phyloP scores from a whole-genome alignment of 345 rosid genomes.

The Chamaenerion angustifolium region DNA sequence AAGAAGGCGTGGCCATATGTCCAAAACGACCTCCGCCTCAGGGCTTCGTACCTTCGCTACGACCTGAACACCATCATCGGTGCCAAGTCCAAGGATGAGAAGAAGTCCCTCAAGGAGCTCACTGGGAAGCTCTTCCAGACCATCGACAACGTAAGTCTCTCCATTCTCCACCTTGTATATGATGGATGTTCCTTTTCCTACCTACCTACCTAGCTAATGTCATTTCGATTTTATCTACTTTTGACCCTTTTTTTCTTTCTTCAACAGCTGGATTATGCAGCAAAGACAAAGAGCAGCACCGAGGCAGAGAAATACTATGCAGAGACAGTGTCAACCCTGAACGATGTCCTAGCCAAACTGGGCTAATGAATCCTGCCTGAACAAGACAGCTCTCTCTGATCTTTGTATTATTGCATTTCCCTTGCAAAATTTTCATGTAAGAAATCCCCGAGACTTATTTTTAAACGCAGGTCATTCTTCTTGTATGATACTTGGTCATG shows the following conservation, averaged over 20 bases:
- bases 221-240: too few species aligned
- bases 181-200: too few species aligned
- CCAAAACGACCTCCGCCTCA: conserved; percentile 69
- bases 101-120: conserved; percentile 54
- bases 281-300: conserved; percentile 66
- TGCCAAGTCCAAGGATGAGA: conserved; percentile 63
- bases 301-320: conserved; percentile 83
- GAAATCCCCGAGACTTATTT: not conserved
- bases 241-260: not conserved
- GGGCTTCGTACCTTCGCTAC: conserved; percentile 60
- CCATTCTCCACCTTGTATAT: too few species aligned
- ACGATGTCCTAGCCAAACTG: conserved; percentile 77
- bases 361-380: too few species aligned
- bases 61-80: conserved; percentile 81
- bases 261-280: conserved; percentile 75
- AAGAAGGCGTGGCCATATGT: conserved; percentile 93
- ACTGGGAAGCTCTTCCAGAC: conserved; percentile 55
- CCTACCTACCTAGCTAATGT: too few species aligned
- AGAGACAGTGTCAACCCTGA: conserved; percentile 55
- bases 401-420: conserved; percentile 4
- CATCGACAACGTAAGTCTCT: conserved; percentile 51
- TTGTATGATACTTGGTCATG: too few species aligned
- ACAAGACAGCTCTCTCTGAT: too few species aligned
- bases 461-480: not conserved
- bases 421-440: conserved; percentile 1